Base-by-base conservation (phyloP, 306 rosid species). In the Cajanus cajan region DNA sequence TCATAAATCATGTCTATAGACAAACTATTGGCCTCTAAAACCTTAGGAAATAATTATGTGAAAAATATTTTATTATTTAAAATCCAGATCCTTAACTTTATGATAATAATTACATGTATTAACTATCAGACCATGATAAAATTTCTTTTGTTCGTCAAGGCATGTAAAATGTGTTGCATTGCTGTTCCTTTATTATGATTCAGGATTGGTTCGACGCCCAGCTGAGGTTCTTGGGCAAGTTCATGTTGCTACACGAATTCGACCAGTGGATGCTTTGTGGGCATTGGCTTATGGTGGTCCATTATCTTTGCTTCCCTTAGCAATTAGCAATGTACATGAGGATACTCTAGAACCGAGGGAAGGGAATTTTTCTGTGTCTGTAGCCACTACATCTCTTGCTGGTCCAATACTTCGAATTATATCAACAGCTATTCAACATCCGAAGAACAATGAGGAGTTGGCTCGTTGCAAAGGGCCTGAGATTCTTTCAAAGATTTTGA, bases 171-270 rank as follows among this genome's bases (percentile, higher is more conserved):
- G 71, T 73, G 80, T 73, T 74, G 70, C 22, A 24, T 58, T 63
- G 16, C 71, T 80, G 68, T 72, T 47, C 43, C 39, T 79, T 68
- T 84, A 8, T 84, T 33, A 55, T 84, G 63, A 80, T 87, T 78
- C 88, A 95, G 99, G 99, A 74, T 52, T 75, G 75, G 89, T 86
- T 66, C 92, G 98, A 74, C 92, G 99, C 82, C 98, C 99, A 14
- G 99, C 99, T 65, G 99, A 90, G 90, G 94, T 93, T 71, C 99
- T 95, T 68, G 99, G 99, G 81, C 99, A 93, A 88, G 97, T 95
- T 77, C 91, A 95, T 81, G 94, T 93, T 89, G 97, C 97, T 41
- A 85, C 88, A 50, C 86, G 99, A 54, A 88, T 90, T 88, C 86
- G 93, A 52, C 98, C 98, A 9, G 90, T 78, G 63, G 96, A 90